Evolutionary conservation across 169 alveolate species (phyloP).

Genomic region (Theileria orientalis): DNA sequence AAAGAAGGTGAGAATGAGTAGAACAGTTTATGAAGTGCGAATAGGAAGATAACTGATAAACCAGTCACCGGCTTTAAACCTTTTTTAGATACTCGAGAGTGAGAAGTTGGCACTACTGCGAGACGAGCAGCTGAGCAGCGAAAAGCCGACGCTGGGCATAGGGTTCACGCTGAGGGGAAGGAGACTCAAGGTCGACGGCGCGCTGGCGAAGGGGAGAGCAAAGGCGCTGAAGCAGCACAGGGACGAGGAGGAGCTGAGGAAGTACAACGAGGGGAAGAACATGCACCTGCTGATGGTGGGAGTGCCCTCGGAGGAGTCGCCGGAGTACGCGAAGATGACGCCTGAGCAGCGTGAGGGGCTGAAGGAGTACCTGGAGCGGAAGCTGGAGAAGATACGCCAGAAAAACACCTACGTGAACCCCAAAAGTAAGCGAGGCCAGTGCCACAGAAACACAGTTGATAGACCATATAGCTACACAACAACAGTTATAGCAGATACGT

Average conservation of each 20-base stretch:
- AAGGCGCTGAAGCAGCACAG: not conserved
- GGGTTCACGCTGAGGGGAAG: conserved; percentile 61
- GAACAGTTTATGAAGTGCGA: too few relatives aligned
- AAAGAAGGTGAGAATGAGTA: conserved; percentile 22
- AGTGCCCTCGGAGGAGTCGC: conserved; percentile 36
- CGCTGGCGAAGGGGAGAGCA: conserved; percentile 54
- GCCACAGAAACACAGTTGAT: not conserved
- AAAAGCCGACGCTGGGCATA: conserved; percentile 35
- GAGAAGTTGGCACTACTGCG: conserved; percentile 39
- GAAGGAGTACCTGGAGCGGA: conserved; percentile 20
- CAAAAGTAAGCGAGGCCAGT: conserved; percentile 17
- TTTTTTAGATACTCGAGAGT: not conserved
- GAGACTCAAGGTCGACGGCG: conserved; percentile 30
- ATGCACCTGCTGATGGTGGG: conserved; percentile 56
- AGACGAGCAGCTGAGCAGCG: conserved; percentile 26
- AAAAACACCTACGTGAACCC: conserved; percentile 62
- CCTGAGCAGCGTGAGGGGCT: conserved; percentile 24
- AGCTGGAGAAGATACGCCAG: conserved; percentile 53
- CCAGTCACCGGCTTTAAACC: too few relatives aligned
- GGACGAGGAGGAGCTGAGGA: not conserved
- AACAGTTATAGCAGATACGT: too few relatives aligned
- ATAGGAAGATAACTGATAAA: not conserved
- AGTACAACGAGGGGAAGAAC: conserved; percentile 17
- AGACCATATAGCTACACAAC: too few relatives aligned
- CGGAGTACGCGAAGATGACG: conserved; percentile 43